Evolutionary conservation across 345 rosid species (phyloP), one percentile per base, ranked within the genome.

Genomic region (Clausena lansium): DNA sequence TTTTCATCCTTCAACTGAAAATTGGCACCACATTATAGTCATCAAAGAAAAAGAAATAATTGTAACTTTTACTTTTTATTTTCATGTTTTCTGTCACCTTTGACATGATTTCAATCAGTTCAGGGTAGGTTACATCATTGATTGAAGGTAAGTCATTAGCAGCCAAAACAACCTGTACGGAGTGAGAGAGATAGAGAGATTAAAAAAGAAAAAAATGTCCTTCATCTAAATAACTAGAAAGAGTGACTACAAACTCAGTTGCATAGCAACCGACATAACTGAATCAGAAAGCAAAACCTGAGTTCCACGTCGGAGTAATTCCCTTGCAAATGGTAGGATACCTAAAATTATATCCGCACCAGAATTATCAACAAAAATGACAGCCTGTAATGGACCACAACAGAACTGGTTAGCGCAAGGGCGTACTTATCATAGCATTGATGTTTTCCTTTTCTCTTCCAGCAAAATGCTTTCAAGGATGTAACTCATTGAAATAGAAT

Each of bases 261-360:
- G 27, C n/a, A 22, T 1, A 22, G 32, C 22, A 35, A 35, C 38
- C 4, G 4, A 55, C 50, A 73, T 45, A 38, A 57, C 36, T 35
- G 61, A 30, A 77, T 76, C 47, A 14, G 27, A 81, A 73, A 60
- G 75, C n/a, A 47, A 68, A 81, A 94, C 99, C 98, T 91, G 91
- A 81, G 94, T 91, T 80, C 99, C 99, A 78, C 71, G 82, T 39
- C 89, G 91, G 60, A 97, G 90, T 82, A 97, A 87, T 77, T 97
- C 99, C 84, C 99, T 94, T 41, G 93, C 93, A 77, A 97, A 94
- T 10, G 98, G 98, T 63, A 97, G 85, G 73, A 97, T 91, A 72
- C 99, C 99, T 89, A 94, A 84, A 82, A 97, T 88, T 45, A 97
- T 90, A 87, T 97, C 98, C 28, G 99, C 99, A 76, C 99, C 98